A percentile compares a stretch with the other conserved stretches of the same genome.
Conservation (phyloP, 192 early-diverging fungal species). For the Mortierella claussenii region DNA sequence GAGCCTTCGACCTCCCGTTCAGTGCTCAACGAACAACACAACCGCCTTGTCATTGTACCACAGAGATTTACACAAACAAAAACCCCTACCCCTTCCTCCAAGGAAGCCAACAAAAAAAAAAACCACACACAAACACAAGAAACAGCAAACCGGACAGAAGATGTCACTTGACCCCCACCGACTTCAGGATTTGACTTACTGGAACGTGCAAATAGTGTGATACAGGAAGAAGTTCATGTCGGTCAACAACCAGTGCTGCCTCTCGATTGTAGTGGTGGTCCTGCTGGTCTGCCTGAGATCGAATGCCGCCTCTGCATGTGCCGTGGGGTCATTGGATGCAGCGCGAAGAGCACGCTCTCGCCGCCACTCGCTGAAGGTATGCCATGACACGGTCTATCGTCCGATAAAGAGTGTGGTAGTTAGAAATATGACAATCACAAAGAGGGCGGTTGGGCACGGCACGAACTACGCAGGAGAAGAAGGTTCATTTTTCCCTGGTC, state of each 20-base stretch:
- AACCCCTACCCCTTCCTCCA: too few species aligned
- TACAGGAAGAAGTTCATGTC: conserved; percentile 52
- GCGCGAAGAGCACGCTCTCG: conserved; percentile 19
- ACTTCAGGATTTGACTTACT: too few species aligned
- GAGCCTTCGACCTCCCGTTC: too few species aligned
- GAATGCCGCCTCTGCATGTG: not conserved
- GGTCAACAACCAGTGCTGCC: conserved; percentile 48
- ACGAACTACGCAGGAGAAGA: not conserved
- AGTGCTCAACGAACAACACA: conserved; percentile 10
- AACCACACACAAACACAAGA: conserved; percentile 8
- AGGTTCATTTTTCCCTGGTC: too few species aligned
- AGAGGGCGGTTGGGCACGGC: not conserved
- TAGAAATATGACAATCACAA: not conserved
- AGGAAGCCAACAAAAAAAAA: too few species aligned
- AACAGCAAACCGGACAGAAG: too few species aligned
- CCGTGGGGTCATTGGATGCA: not conserved
- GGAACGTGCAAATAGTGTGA: conserved; percentile 51
- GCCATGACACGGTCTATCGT: conserved; percentile 45
- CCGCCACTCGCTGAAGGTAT: conserved; percentile 51
- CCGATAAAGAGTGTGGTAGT: not conserved
- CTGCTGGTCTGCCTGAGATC: too few species aligned
- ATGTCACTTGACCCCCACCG: too few species aligned
- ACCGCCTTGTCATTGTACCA: not conserved
- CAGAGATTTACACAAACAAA: too few species aligned
- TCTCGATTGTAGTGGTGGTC: conserved; percentile 24